Conservation (phyloP, 2,329 filamentous ascomycete species). For the Sphaerulina vaccinii region DNA sequence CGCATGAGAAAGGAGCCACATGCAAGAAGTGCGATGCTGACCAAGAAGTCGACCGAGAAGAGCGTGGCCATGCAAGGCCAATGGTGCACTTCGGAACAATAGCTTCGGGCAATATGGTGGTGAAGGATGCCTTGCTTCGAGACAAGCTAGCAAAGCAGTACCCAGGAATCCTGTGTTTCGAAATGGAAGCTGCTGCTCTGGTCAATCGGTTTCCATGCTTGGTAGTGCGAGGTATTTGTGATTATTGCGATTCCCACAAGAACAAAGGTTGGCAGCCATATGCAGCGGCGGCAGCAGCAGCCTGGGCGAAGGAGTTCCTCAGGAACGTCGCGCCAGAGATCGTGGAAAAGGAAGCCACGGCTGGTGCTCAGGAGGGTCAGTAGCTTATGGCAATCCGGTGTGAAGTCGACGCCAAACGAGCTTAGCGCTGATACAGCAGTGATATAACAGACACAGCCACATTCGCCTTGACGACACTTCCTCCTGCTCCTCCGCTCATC, state of each 20-base stretch:
- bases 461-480: no score
- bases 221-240: conserved; percentile 29
- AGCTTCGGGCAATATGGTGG: conserved; percentile 28
- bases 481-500: no score
- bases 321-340: not conserved
- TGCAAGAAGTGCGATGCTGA: not conserved
- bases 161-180: conserved; percentile 24
- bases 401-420: no score
- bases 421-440: no score
- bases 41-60: not conserved
- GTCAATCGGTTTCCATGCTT: conserved; percentile 28
- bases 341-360: not conserved
- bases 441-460: no score
- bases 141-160: conserved; percentile 8
- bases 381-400: no score
- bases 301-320: conserved; percentile 25
- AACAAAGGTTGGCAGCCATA: conserved; percentile 28
- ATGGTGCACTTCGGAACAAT: conserved; percentile 29
- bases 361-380: not conserved
- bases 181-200: conserved; percentile 31
- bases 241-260: conserved; percentile 32
- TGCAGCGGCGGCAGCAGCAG: conserved; percentile 26
- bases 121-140: conserved; percentile 24
- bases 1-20: not conserved
- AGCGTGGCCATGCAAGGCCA: not conserved